Evolutionary conservation across 208 protist species (phyloP).

Genomic region (Lotmaria passim): DNA sequence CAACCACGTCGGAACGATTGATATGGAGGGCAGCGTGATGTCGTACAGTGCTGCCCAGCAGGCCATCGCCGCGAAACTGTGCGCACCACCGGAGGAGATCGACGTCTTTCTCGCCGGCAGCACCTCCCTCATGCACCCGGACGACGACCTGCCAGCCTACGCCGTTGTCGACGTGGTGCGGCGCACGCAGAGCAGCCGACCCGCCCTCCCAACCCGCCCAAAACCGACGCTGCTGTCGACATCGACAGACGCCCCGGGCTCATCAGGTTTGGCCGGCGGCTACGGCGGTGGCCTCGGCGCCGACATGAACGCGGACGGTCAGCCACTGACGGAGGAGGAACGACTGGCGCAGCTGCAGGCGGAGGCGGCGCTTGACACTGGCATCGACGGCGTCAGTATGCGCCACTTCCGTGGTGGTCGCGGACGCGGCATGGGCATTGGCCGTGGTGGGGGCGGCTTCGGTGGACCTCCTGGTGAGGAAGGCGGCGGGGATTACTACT

Average conservation of each 20-base stretch:
- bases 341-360: slow-evolving; percentile 78
- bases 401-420: slow-evolving; percentile 43
- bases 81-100: slow-evolving; percentile 74
- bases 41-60: slow-evolving; percentile 73
- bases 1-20: slow-evolving; percentile 81
- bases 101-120: slow-evolving; percentile 76
- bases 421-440: slow-evolving; percentile 16
- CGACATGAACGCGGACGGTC: slow-evolving; percentile 10
- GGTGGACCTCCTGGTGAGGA: slow-evolving; percentile 18
- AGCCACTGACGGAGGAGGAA: slow-evolving; percentile 78
- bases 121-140: slow-evolving; percentile 72
- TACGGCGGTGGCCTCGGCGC: slow-evolving; percentile 4
- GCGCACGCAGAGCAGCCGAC: slow-evolving; percentile 45
- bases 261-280: background rate
- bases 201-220: slow-evolving; percentile 19
- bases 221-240: background rate
- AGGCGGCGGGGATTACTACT: slow-evolving; percentile 11
- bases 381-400: slow-evolving; percentile 63
- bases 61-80: slow-evolving; percentile 71
- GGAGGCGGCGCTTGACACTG: slow-evolving; percentile 74
- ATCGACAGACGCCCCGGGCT: background rate
- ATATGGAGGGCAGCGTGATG: slow-evolving; percentile 70
- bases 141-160: slow-evolving; percentile 80
- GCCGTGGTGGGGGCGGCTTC: slow-evolving; percentile 18
- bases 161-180: slow-evolving; percentile 82